A percentile compares a stretch with the other conserved stretches of the same genome.
These are phyloP conservation scores for Kodamaea leandrae DNA, from an alignment of 805 yeast genomes.

Conservation along the genomic window DNA sequence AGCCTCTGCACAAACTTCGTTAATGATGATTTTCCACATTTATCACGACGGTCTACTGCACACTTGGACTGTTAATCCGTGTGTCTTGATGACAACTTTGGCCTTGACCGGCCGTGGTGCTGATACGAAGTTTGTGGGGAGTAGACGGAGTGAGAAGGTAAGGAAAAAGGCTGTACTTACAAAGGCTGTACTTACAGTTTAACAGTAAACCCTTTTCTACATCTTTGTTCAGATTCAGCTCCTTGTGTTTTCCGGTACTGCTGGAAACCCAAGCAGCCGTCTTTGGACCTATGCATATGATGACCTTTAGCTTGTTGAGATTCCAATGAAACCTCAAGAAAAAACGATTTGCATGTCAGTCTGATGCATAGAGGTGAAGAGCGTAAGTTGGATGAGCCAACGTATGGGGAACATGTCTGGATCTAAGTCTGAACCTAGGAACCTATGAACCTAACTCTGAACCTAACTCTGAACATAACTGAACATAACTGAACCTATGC, in stretches of 20 bases:
- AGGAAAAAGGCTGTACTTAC: neutral
- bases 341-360: conserved; percentile 44
- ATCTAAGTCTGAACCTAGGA: too few species aligned
- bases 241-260: conserved; percentile 5
- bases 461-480: too few species aligned
- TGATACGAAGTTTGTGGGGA: conserved; percentile 3
- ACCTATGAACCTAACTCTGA: too few species aligned
- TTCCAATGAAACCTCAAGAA: conserved; percentile 25
- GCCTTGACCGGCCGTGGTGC: conserved; percentile 56
- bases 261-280: conserved; percentile 2
- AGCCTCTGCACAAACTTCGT: conserved; percentile 23
- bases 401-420: too few species aligned
- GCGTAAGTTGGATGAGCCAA: neutral
- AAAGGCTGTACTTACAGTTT: neutral
- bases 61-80: conserved; percentile 44
- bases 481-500: too few species aligned
- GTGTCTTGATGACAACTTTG: conserved; percentile 42
- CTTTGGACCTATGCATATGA: conserved; percentile 12
- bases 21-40: conserved; percentile 47
- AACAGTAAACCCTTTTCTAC: too few species aligned
- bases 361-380: conserved; percentile 22
- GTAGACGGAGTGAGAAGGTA: neutral
- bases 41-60: conserved; percentile 55
- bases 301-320: conserved; percentile 15
- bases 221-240: neutral